Evolutionary conservation across 305 asterid species (phyloP).

Genomic region (Fraxinus floribunda): DNA sequence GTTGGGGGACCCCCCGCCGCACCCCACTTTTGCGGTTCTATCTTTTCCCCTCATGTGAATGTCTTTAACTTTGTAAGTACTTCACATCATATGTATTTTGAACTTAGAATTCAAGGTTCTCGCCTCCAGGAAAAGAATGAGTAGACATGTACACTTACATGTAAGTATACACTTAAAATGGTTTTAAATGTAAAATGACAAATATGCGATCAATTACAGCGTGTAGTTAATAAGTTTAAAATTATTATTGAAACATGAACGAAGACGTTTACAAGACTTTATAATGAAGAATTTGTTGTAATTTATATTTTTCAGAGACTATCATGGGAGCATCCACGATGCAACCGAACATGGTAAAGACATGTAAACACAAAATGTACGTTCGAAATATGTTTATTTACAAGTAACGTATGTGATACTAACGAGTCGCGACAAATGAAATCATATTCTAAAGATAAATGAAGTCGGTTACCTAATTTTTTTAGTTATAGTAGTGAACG

Average conservation of each 20-base stretch:
- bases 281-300: background rate
- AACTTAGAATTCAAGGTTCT: background rate
- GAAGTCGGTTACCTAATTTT: background rate
- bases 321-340: background rate
- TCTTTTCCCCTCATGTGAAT: background rate
- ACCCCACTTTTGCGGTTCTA: background rate
- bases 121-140: background rate
- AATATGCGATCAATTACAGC: no score
- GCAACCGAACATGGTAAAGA: background rate
- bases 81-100: background rate
- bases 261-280: background rate
- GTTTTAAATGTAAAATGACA: no score
- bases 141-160: background rate
- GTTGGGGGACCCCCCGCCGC: background rate
- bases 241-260: background rate
- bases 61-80: background rate
- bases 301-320: no score
- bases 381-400: background rate
- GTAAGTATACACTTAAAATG: background rate
- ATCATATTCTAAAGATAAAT: background rate
- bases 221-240: background rate
- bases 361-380: background rate
- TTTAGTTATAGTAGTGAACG: no score
- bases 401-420: background rate
- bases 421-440: background rate